Base-by-base conservation (phyloP, 371 early-diverging fungal species). In the Mucor racemosus region DNA sequence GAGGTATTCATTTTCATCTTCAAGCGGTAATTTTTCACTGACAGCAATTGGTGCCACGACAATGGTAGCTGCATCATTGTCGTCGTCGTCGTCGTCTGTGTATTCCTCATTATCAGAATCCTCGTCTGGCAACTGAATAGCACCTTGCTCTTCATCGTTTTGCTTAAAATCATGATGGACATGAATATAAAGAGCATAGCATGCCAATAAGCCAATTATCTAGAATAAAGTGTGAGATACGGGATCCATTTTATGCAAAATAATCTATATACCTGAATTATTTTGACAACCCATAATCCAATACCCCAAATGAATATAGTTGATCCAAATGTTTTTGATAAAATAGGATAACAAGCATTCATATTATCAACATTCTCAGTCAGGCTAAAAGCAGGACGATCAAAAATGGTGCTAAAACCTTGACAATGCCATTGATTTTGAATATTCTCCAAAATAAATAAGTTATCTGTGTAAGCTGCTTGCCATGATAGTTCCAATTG, bases 341-440 rank as follows among this genome's bases (percentile, higher is more conserved):
- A 17, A 26, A 64, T 36, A 26, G 65, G 65, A 17, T 46, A 64
- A n/a, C 65, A 64, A 15, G 58, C 36, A n/a, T 38, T 35, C 34
- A 55, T 9, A 7, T 26, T 13, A 26, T 17, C n/a, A 7, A 26
- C 33, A 39, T n/a, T 40, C 19, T 56, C 17, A 5, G n/a, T 17
- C 56, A n/a, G 17, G 15, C 3, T 36, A 26, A 31, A 53, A 53
- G 54, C 58, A 36, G 65, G 48, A 7, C 39, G 48, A 38, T 64
- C 65, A 10, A 38, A 36, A 13, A 44, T 15, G 8, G 33, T 21
- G 3, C 33, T 19, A 38, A 64, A 64, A 5, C 65, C 65, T 26
- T 64, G 65, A 48, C 65, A 64, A 7, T 64, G 58, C 65, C 65
- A 64, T 19, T 58, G 65, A 26, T 44, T 46, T 36, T 64, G 65